Base-by-base conservation (phyloP, 495 filamentous ascomycete genomes). In the Echria macrotheca region DNA sequence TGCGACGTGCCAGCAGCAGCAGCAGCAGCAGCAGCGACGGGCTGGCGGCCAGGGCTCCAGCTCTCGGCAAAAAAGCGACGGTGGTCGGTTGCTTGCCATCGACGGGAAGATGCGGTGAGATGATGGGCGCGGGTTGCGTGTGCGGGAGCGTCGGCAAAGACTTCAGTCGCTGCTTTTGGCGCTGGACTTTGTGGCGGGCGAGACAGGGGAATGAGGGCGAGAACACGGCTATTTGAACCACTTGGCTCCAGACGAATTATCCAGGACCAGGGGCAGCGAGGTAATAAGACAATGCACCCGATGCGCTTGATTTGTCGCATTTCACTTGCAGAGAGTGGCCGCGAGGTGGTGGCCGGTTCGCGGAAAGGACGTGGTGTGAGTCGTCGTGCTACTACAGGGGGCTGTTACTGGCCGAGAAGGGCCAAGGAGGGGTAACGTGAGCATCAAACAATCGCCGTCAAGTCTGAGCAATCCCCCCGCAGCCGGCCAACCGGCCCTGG, bases 401-500 rank as follows among this genome's bases (percentile, higher is more conserved):
- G 17, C 24, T 26, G 32, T 11, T 24, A 26, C 31, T 38, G 45
- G 23, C 17, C 19, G 21, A 26, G 38, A 43, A 12, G 29, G 23
- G 49, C 7, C 54, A 21, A 33, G 25, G 56, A 55, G 53, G 57
- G 57, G 57, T 58, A 52, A 46, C 43, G 35, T 46, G 56, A 55
- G 56, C 44, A 52, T 55, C 56, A 49, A 58, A 58, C 52, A 44
- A n/a, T n/a, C n/a, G n/a, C n/a, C n/a, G n/a, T n/a, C n/a, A n/a
- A n/a, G n/a, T n/a, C n/a, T n/a, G n/a, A n/a, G n/a, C n/a, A n/a
- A n/a, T n/a, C n/a, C n/a, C n/a, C n/a, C n/a, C n/a, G n/a, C n/a
- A n/a, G n/a, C n/a, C n/a, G n/a, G n/a, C n/a, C n/a, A n/a, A n/a
- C n/a, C n/a, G n/a, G n/a, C n/a, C n/a, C n/a, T n/a, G n/a, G n/a